A percentile compares a stretch with the other conserved stretches of the same genome.
These are phyloP conservation scores for Glycine tomentella DNA, from an alignment of 306 rosid genomes.

Conservation along the genomic window DNA sequence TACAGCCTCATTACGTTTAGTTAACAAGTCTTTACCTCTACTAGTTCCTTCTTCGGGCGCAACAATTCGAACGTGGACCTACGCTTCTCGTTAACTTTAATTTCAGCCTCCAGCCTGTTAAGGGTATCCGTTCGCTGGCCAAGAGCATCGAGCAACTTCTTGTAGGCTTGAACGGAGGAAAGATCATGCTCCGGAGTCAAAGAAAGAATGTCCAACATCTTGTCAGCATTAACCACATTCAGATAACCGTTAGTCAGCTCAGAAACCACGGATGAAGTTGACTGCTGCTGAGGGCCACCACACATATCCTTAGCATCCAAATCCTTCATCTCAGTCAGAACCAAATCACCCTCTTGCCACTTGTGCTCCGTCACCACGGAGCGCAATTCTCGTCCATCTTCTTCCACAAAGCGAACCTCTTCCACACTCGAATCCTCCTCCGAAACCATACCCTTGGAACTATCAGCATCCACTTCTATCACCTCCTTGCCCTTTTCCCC, in stretches of 20 bases:
- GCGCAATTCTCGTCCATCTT: slow-evolving; percentile 41
- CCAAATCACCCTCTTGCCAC: slow-evolving; percentile 47
- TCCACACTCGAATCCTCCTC: slow-evolving; percentile 69
- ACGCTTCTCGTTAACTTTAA: slow-evolving; percentile 59
- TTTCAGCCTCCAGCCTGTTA: slow-evolving; percentile 56
- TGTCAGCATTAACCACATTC: slow-evolving; percentile 54
- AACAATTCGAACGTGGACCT: slow-evolving; percentile 43
- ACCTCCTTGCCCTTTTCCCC: slow-evolving; percentile 54
- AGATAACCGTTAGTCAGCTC: slow-evolving; percentile 52
- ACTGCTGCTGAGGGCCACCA: slow-evolving; percentile 49
- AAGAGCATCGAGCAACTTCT: slow-evolving; percentile 62
- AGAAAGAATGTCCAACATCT: slow-evolving; percentile 53
- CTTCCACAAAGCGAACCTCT: slow-evolving; percentile 59
- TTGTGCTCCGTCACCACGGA: slow-evolving; percentile 45
- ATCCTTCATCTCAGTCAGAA: slow-evolving; percentile 49
- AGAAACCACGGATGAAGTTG: slow-evolving; percentile 59
- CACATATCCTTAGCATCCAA: slow-evolving; percentile 48
- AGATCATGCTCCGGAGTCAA: slow-evolving; percentile 43
- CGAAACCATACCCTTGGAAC: slow-evolving; percentile 49
- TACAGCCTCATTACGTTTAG: too few relatives aligned
- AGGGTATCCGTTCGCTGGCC: slow-evolving; percentile 48
- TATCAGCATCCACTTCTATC: slow-evolving; percentile 55
- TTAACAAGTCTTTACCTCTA: slow-evolving; percentile 59
- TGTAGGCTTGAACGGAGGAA: slow-evolving; percentile 57
- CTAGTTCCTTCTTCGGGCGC: slow-evolving; percentile 61